These are phyloP conservation scores for Trypanosoma caninum DNA, from an alignment of 208 protist genomes.

Conservation along the genomic window DNA sequence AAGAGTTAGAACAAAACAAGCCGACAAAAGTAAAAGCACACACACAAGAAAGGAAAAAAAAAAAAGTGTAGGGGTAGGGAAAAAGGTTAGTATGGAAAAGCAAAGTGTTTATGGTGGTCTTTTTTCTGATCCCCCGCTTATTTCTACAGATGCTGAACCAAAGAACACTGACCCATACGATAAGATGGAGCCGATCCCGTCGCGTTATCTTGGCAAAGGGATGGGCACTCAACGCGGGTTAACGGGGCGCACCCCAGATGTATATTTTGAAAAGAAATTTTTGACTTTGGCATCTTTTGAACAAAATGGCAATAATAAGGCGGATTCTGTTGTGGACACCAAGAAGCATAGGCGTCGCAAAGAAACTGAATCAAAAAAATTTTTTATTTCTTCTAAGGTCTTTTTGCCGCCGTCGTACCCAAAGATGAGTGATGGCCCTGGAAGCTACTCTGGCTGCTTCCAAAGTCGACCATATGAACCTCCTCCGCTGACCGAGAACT, in stretches of 20 bases:
- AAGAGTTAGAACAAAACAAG: no score
- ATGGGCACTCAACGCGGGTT: conserved; percentile 43
- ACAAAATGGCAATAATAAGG: conserved; percentile 65
- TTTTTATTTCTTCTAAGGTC: conserved; percentile 55
- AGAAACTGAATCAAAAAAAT: conserved; percentile 29
- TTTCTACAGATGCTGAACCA: conserved; percentile 63
- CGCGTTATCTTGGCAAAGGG: conserved; percentile 74
- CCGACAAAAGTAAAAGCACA: conserved; percentile 1
- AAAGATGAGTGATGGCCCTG: conserved; percentile 69
- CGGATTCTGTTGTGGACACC: conserved; percentile 42
- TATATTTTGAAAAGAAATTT: conserved; percentile 72
- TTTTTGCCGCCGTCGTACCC: conserved; percentile 74
- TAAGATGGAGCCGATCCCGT: conserved; percentile 78
- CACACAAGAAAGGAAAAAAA: neutral
- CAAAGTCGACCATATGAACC: conserved; percentile 71
- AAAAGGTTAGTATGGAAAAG: conserved; percentile 43
- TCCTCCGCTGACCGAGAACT: conserved; percentile 65
- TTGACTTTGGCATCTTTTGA: conserved; percentile 73
- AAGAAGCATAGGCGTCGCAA: conserved; percentile 24
- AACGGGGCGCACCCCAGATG: conserved; percentile 46
- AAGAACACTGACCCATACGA: conserved; percentile 78
- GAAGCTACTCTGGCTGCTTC: conserved; percentile 85
- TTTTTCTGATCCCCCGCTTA: conserved; percentile 78
- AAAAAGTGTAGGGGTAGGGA: neutral
- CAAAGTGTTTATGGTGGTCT: conserved; percentile 82